Percentiles rank a stretch among this genome's conserved stretches.
phyloP scores from a whole-genome alignment of 768 basidiomycete species.

The Phlebiopsis flavidoalba region DNA sequence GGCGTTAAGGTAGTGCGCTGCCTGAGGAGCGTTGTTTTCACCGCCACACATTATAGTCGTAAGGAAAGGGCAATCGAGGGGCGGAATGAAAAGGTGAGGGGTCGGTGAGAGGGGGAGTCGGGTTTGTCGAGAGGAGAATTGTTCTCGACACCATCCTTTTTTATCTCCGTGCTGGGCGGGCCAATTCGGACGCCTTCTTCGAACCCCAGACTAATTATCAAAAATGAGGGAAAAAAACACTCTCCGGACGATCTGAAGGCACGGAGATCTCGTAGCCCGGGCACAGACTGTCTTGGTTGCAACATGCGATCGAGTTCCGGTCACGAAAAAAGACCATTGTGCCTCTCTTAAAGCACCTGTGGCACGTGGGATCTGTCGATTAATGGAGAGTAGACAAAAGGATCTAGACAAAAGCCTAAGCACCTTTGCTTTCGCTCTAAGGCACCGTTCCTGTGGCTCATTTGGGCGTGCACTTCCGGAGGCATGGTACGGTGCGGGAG shows the following conservation, averaged over 20 bases:
- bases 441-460: not conserved
- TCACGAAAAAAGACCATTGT: not conserved
- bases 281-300: not conserved
- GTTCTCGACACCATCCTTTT: not conserved
- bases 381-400: not conserved
- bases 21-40: slow-evolving; percentile 20
- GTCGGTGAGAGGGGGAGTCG: not conserved
- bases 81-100: not conserved
- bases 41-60: slow-evolving; percentile 18
- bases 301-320: not conserved
- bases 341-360: not conserved
- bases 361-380: not conserved
- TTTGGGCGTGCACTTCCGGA: not conserved
- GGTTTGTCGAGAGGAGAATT: not conserved
- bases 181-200: not conserved
- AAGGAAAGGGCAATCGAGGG: not conserved
- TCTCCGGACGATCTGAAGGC: not conserved
- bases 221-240: not conserved
- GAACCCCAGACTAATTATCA: slow-evolving; percentile 6
- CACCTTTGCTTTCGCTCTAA: not conserved
- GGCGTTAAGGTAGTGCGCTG: slow-evolving; percentile 20
- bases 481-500: not conserved
- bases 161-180: not conserved
- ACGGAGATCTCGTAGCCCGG: slow-evolving; percentile 7
- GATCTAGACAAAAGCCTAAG: not conserved